A percentile compares a stretch with the other conserved stretches of the same genome.
These are phyloP conservation scores for Neofusicoccum laricinum DNA, from an alignment of 2,329 filamentous ascomycete genomes.

Conservation along the genomic window DNA sequence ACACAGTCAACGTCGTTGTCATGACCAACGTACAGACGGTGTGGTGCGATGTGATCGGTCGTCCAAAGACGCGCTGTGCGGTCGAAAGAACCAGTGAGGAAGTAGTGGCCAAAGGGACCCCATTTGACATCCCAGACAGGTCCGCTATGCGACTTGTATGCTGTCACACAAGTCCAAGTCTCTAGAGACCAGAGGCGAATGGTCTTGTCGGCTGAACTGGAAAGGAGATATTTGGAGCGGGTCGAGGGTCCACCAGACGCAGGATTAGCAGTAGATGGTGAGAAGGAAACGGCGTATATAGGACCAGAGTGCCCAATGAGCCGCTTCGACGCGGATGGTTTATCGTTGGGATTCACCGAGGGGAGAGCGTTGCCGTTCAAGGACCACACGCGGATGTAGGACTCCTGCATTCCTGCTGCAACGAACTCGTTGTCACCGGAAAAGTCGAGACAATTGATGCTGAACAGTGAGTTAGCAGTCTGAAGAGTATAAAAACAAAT, in stretches of 20 bases:
- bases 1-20: constrained; percentile 89
- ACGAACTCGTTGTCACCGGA: constrained; percentile 86
- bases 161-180: constrained; percentile 84
- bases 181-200: constrained; percentile 92
- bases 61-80: constrained; percentile 88
- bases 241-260: constrained; percentile 52
- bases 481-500: background rate
- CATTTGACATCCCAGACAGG: constrained; percentile 86
- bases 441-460: constrained; percentile 91
- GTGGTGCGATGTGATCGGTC: constrained; percentile 85
- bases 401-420: constrained; percentile 86
- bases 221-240: constrained; percentile 74
- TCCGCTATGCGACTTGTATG: constrained; percentile 90
- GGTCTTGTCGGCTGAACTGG: constrained; percentile 81
- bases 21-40: constrained; percentile 86
- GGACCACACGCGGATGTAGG: constrained; percentile 93
- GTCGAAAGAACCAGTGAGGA: constrained; percentile 82
- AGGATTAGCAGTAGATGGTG: constrained; percentile 60
- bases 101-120: constrained; percentile 95
- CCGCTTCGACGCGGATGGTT: constrained; percentile 64
- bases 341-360: constrained; percentile 21
- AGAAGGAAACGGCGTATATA: constrained; percentile 87
- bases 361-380: constrained; percentile 79
- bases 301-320: constrained; percentile 86
- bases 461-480: constrained; percentile 19